Evolutionary conservation across 768 basidiomycete genomes (phyloP).

Genomic region (Lactifluus echinatus): DNA sequence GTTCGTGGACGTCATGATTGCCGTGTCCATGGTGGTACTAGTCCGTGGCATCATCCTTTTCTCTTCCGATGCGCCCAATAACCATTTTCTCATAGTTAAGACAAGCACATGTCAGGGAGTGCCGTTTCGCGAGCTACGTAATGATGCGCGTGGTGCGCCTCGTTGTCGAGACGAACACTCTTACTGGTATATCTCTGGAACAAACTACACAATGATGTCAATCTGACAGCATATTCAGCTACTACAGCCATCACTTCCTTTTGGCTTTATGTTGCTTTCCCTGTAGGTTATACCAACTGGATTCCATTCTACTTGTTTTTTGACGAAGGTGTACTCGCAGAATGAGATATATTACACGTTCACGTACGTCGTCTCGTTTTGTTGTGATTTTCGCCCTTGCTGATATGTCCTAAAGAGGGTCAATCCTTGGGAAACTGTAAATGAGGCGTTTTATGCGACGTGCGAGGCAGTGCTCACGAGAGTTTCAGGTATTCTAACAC

Average conservation of each 20-base stretch:
- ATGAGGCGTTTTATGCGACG: not conserved
- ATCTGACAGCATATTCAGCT: slow-evolving; percentile 1
- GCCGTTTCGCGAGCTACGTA: slow-evolving; percentile 5
- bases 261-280: slow-evolving; percentile 1
- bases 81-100: not conserved
- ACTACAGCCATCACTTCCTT: slow-evolving; percentile 1
- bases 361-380: not conserved
- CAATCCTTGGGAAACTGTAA: slow-evolving; percentile 20
- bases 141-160: slow-evolving; percentile 21
- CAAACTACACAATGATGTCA: too few species aligned
- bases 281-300: not conserved
- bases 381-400: too few species aligned
- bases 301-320: too few species aligned
- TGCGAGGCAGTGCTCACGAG: not conserved
- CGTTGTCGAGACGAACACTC: slow-evolving; percentile 23
- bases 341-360: not conserved
- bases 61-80: not conserved
- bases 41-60: not conserved
- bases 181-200: slow-evolving; percentile 13
- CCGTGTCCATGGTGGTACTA: slow-evolving; percentile 1
- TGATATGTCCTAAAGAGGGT: slow-evolving; percentile 5
- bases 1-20: slow-evolving; percentile 5
- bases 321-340: too few species aligned
- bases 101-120: not conserved
- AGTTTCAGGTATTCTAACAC: slow-evolving; percentile 20